Base-by-base conservation (phyloP, 768 basidiomycete genomes). In the Pleurotus djamor region DNA sequence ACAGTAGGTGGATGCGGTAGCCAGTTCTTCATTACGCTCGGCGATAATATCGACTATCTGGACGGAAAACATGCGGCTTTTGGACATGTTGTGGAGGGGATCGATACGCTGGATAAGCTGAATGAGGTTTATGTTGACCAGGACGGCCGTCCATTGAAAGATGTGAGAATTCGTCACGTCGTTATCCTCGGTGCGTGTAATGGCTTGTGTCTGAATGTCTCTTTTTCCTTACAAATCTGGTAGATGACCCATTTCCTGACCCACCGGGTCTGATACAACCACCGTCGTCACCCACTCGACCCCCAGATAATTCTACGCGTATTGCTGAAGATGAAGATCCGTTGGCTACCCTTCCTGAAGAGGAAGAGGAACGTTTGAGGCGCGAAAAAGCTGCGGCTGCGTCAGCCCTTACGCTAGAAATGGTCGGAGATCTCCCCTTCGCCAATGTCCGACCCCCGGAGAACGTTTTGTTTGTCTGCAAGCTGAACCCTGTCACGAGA, bases 381-480 rank as follows among this genome's bases (percentile, higher is more conserved):
- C 86, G 95, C n/a, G 85, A 89, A 73, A 89, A 90, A 55, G 94
- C 95, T 0, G 96, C 97, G 0, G 86, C 85, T 1, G 94, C 96
- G 0, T 94, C 95, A 48, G 97, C 97, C 0, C 77, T 99, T 41
- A 98, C 97, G 4, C 84, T 99, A 52, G 97, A 99, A 73, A 99
- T 99, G 97, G 96, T 99, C 59, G 97, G 97, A 35, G 97, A 99
- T 73, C 78, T 98, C 56, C 97, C 97, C 1, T 98, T 99, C 69
- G 97, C 97, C 28, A 95, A 96, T 67, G 95, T 99, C 47, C 86
- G 95, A 47, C 97, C 97, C 0, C 97, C 97, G 0, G 97, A 99
- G 74, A 98, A 98, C 71, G 95, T 98, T 32, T 75, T 99, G 10
- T 99, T 99, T 72, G 96, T 99, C 8, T 99, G 97, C 86, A 98